Evolutionary conservation across 225 moss, liverwort and hornwort genomes (phyloP), one percentile per base, ranked within the genome.

Genomic region (Marchantia paleacea): DNA sequence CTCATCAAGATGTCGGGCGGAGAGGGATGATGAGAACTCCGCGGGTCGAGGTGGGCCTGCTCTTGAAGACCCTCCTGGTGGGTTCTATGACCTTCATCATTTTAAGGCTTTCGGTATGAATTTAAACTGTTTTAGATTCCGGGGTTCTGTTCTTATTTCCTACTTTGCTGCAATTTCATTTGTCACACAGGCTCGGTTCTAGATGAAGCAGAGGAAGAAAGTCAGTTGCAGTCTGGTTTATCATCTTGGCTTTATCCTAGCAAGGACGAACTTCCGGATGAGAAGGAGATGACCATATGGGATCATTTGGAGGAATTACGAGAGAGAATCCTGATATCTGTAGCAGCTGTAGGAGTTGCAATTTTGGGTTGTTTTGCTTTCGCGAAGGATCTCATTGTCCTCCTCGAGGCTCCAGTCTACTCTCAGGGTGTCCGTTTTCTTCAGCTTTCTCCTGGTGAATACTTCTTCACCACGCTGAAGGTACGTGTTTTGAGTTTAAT

Each of bases 391-490:
- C 94, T 95, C 22, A 93, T 95, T 55, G 89, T 91, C 19, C 82
- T 99, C 29, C 87, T 99, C 29, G 97, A 99, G 84, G 93, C 92
- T 67, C 97, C 97, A 31, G 97, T 99, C 24, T 99, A 91, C 73
- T 75, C 89, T 24, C 91, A 95, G 54, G 97, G 97, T 47, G 97
- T 99, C 47, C 92, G 94, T 6, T 99, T 99, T 85, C 78, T 99
- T 70, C 95, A 95, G 79, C 92, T 99, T 65, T 99, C 97, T 6
- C 95, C 97, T 65, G 97, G 97, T 61, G 97, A 99, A 80, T 99
- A 92, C 78, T 99, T 99, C 82, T 99, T 95, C 82, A 99, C 97
- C 20, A 95, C 95, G 52, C 87, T 99, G 62, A 99, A 99, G 93
- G 97, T 97, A 81, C 31, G 58, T 81, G 50, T 47, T 3, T 0